Evolutionary conservation across 805 yeast species (phyloP), one percentile per base, ranked within the genome.

Genomic region (Schwanniomyces polymorphus): DNA sequence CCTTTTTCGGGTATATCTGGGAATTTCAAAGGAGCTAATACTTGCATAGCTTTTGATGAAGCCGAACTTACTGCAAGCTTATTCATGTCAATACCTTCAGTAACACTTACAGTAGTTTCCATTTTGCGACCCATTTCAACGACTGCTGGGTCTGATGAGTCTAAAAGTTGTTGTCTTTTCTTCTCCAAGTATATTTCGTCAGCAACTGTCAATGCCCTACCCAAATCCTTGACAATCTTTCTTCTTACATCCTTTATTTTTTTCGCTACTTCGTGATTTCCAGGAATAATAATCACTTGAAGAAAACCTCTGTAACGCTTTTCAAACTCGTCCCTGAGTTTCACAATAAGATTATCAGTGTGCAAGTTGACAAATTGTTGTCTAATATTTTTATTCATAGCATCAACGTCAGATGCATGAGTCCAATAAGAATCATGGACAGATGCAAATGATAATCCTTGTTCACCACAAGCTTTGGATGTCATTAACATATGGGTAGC

Each of bases 381-480:
- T 60, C 99, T 79, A 53, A 94, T 71, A 39, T 79, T 70, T 11
- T 57, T 59, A 65, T 84, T 89, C 94, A 92, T 85, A 3, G 60
- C 61, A 49, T 84, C 85, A 37, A 92, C 83, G 63, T 88, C 92
- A 42, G 81, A 72, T 1, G 99, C 97, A 63, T 94, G 98, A 0
- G 98, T 91, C 99, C 99, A 92, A 65, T 88, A 92, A 0, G 98
- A 92, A 64, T 92, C 99, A 67, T 92, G 99, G 21, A 92, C 99
- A 0, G 98, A 84, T 0, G 98, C 97, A 75, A 94, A 92, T 10
- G 82, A 74, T 42, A 94, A 67, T 0, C 80, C 82, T 1, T 63
- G 61, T 37, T 83, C 76, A 4, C 86, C 82, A 65, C 97, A 90
- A 21, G 82, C 82, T 43, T 81, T 74, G 0, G 97, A 96, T 7